A percentile compares a stretch with the other conserved stretches of the same genome.
Conservation (phyloP, 1,139 yeast genomes). For the Candida albicans region DNA sequence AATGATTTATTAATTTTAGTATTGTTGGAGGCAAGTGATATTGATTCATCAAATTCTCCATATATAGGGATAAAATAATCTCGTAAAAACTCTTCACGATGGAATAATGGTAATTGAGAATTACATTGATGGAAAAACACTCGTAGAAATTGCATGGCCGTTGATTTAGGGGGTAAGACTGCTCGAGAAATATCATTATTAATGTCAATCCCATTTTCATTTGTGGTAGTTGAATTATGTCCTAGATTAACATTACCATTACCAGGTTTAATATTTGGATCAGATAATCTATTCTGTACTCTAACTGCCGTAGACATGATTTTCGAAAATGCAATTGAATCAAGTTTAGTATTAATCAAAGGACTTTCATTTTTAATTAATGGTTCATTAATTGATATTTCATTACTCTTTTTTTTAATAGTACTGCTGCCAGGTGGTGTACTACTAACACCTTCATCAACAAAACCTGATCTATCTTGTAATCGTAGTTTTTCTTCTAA, state of each 20-base stretch:
- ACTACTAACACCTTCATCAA: slow-evolving; percentile 1
- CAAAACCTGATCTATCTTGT: slow-evolving; percentile 25
- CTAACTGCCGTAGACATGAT: slow-evolving; percentile 76
- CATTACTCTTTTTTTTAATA: neutral
- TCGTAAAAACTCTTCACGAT: slow-evolving; percentile 70
- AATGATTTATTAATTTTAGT: slow-evolving; percentile 46
- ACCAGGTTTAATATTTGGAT: slow-evolving; percentile 8
- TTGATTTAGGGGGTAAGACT: slow-evolving; percentile 64
- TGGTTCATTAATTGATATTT: neutral
- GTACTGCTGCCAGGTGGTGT: neutral
- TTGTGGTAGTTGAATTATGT: too few relatives aligned
- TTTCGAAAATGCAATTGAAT: slow-evolving; percentile 62
- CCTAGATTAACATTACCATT: neutral
- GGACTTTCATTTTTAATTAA: too few relatives aligned
- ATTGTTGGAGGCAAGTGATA: slow-evolving; percentile 62
- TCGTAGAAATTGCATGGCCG: slow-evolving; percentile 67
- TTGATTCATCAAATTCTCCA: slow-evolving; percentile 57
- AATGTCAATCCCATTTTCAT: neutral
- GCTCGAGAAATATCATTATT: slow-evolving; percentile 37
- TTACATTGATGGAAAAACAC: slow-evolving; percentile 77
- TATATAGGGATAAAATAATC: slow-evolving; percentile 75
- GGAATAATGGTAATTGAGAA: slow-evolving; percentile 78
- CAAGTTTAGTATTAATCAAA: too few relatives aligned
- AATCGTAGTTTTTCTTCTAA: slow-evolving; percentile 52
- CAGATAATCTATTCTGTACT: slow-evolving; percentile 37